Percentiles rank a stretch among this genome's conserved stretches.
Conservation (phyloP, 805 yeast genomes). For the Geotrichum ghanense region DNA sequence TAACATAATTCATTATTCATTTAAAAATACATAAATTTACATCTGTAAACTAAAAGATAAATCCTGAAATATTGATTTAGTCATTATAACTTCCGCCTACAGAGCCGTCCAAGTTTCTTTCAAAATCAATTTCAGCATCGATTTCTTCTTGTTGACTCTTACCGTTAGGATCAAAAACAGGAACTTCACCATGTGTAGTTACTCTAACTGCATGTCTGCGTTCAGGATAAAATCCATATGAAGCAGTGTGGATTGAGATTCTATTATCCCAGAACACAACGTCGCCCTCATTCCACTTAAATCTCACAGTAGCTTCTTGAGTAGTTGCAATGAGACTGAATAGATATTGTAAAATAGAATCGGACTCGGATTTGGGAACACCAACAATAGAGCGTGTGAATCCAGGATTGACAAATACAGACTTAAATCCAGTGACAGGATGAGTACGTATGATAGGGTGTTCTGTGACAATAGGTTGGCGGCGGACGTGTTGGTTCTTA, state of each 20-base stretch:
- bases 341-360: slow-evolving; percentile 44
- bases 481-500: slow-evolving; percentile 45
- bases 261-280: slow-evolving; percentile 50
- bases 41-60: neutral
- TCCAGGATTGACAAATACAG: slow-evolving; percentile 41
- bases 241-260: slow-evolving; percentile 39
- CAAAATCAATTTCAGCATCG: neutral
- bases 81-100: no score
- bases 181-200: slow-evolving; percentile 41
- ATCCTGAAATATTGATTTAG: neutral
- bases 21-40: neutral
- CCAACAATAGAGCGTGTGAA: slow-evolving; percentile 60
- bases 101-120: slow-evolving; percentile 21
- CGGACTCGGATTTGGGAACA: slow-evolving; percentile 59
- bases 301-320: slow-evolving; percentile 32
- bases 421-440: slow-evolving; percentile 51
- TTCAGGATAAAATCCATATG: slow-evolving; percentile 34
- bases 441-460: slow-evolving; percentile 51
- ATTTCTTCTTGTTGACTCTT: slow-evolving; percentile 14
- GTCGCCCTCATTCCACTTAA: slow-evolving; percentile 33
- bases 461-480: slow-evolving; percentile 41
- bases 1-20: neutral
- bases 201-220: slow-evolving; percentile 31
- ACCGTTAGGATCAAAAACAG: slow-evolving; percentile 34
- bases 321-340: slow-evolving; percentile 23